Percentiles rank a stretch among this genome's conserved stretches.
Conservation (phyloP, 129 eudicot genomes). For the Flaveria linearis region DNA sequence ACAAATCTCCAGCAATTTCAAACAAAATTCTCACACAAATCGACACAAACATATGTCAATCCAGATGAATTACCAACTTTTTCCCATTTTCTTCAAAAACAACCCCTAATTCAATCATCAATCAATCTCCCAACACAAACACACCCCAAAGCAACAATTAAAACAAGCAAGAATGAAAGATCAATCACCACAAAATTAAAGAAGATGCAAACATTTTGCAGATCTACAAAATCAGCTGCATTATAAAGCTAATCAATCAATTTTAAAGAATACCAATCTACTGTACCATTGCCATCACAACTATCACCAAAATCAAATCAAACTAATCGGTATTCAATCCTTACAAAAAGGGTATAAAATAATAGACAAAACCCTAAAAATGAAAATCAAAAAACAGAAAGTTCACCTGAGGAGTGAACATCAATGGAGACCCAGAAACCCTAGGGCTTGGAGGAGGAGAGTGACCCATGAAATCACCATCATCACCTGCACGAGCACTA, state of each 20-base stretch:
- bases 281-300: conserved; percentile 10
- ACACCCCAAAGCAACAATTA: background rate
- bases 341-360: background rate
- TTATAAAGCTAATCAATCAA: conserved; percentile 9
- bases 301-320: conserved; percentile 3
- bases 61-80: background rate
- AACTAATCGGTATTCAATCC: background rate
- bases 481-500: conserved; percentile 34
- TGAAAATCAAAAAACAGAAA: background rate
- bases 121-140: conserved; percentile 14
- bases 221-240: conserved; percentile 31
- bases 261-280: background rate
- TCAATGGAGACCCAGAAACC: conserved; percentile 86
- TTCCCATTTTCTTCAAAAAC: background rate
- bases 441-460: conserved; percentile 97
- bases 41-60: background rate
- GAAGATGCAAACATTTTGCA: conserved; percentile 9
- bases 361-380: background rate
- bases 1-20: conserved; percentile 14
- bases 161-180: background rate
- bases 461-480: conserved; percentile 62
- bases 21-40: conserved; percentile 19
- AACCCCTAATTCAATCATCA: conserved; percentile 6
- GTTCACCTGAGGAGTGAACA: conserved; percentile 94
- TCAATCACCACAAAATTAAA: conserved; percentile 6